phyloP scores from a whole-genome alignment of 805 yeast species.

The Ogataea thermomethanolica region DNA sequence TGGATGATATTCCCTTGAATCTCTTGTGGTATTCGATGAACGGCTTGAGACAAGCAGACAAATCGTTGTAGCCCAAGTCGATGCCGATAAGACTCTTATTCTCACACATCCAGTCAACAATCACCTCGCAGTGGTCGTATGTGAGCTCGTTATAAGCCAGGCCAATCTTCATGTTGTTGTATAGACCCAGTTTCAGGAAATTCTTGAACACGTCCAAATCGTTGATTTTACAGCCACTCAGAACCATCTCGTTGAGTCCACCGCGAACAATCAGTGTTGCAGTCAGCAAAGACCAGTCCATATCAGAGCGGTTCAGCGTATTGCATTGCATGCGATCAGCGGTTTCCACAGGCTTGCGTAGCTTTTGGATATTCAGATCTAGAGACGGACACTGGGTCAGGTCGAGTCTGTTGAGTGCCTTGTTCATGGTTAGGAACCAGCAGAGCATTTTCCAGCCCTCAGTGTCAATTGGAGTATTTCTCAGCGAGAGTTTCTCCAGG shows the following conservation, averaged over 20 bases:
- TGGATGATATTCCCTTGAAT: slow-evolving; percentile 17
- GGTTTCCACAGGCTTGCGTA: slow-evolving; percentile 24
- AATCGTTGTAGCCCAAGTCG: slow-evolving; percentile 81
- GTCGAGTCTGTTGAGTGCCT: slow-evolving; percentile 56
- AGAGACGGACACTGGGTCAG: slow-evolving; percentile 64
- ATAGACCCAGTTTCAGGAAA: slow-evolving; percentile 54
- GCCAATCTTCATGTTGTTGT: slow-evolving; percentile 62
- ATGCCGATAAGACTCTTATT: slow-evolving; percentile 56
- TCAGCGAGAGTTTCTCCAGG: slow-evolving; percentile 67
- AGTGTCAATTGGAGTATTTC: slow-evolving; percentile 70
- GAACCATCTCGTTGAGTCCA: slow-evolving; percentile 73
- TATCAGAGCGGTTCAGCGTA: slow-evolving; percentile 57
- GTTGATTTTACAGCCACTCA: slow-evolving; percentile 71
- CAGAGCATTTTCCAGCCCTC: slow-evolving; percentile 80
- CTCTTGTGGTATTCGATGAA: slow-evolving; percentile 34
- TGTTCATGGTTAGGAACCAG: slow-evolving; percentile 66
- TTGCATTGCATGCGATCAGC: slow-evolving; percentile 45
- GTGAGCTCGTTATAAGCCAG: slow-evolving; percentile 70
- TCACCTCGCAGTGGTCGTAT: slow-evolving; percentile 51
- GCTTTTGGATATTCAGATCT: slow-evolving; percentile 41
- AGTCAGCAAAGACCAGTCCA: slow-evolving; percentile 79
- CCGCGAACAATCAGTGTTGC: slow-evolving; percentile 66
- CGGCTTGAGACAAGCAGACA: slow-evolving; percentile 38
- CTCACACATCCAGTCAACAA: slow-evolving; percentile 56
- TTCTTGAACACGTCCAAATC: slow-evolving; percentile 53